A percentile compares a stretch with the other conserved stretches of the same genome.
Conservation (phyloP, 202 grass and related monocot genomes). For the Cymbopogon flexuosus region DNA sequence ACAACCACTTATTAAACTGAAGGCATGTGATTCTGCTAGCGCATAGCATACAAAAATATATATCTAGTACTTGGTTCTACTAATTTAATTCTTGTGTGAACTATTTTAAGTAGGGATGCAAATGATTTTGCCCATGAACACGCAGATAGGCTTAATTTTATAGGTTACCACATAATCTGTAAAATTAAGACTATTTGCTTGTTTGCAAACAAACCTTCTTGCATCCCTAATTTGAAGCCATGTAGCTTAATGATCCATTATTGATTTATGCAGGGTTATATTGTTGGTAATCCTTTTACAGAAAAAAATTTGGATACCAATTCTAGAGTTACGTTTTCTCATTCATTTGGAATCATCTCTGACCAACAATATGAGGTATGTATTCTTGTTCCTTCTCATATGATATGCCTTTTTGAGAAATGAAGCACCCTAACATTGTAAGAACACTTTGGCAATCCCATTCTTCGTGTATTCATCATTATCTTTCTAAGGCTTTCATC, state of each 20-base stretch:
- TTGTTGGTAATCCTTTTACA: constrained; percentile 47
- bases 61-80: not conserved
- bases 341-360: constrained; percentile 58
- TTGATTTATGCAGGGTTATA: constrained; percentile 36
- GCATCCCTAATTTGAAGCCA: not conserved
- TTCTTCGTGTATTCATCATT: not conserved
- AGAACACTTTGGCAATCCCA: not conserved
- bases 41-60: not conserved
- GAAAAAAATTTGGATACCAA: constrained; percentile 14
- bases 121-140: no score
- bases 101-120: not conserved
- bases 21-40: constrained; percentile 26
- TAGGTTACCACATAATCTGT: no score
- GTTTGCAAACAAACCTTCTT: no score
- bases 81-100: not conserved
- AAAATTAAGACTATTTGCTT: no score
- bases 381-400: not conserved
- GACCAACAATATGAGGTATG: constrained; percentile 43
- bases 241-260: not conserved
- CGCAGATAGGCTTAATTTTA: no score
- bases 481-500: not conserved
- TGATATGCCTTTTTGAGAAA: not conserved
- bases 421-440: not conserved
- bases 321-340: constrained; percentile 9
- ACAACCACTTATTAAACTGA: constrained; percentile 39